These are phyloP conservation scores for Calocera viscosa DNA, from an alignment of 768 basidiomycete species.

Conservation along the genomic window DNA sequence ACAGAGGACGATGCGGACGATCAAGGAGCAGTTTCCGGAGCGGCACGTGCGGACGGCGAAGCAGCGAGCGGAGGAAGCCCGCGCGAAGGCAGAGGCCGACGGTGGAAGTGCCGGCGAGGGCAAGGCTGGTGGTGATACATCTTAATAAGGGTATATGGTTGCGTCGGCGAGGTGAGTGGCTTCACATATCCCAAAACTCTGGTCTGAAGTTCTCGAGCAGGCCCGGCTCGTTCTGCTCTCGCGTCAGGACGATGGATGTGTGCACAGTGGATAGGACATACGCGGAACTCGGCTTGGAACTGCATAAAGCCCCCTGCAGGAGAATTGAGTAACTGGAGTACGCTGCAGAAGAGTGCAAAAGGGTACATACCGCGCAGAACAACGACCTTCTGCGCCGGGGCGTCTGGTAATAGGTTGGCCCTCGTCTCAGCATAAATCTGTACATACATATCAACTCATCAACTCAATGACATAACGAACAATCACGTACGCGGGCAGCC, in stretches of 20 bases:
- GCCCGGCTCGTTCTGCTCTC: constrained; percentile 3
- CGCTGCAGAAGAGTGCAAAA: neutral
- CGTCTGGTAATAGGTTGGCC: constrained; percentile 31
- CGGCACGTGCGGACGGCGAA: constrained; percentile 14
- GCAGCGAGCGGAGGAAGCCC: constrained; percentile 12
- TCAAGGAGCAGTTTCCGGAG: constrained; percentile 17
- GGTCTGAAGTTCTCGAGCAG: constrained; percentile 7
- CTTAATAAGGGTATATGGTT: neutral
- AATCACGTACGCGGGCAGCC: constrained; percentile 49
- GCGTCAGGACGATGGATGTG: neutral
- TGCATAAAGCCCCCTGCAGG: constrained; percentile 48
- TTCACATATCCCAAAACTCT: constrained; percentile 10
- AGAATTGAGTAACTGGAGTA: neutral
- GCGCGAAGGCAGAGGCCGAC: constrained; percentile 3
- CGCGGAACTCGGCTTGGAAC: constrained; percentile 49
- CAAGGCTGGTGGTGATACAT: constrained; percentile 33
- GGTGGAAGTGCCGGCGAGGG: constrained; percentile 49
- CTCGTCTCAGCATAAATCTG: constrained; percentile 63
- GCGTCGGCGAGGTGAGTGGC: neutral
- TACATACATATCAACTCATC: constrained; percentile 1
- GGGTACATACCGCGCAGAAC: constrained; percentile 35
- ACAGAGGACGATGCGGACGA: constrained; percentile 12
- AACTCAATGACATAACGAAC: neutral
- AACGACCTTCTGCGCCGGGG: constrained; percentile 41
- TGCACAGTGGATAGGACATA: neutral